Percentiles rank a stretch among this genome's conserved stretches.
Evolutionary conservation across 306 rosid species (phyloP).

Genomic region (Mucuna pruriens): DNA sequence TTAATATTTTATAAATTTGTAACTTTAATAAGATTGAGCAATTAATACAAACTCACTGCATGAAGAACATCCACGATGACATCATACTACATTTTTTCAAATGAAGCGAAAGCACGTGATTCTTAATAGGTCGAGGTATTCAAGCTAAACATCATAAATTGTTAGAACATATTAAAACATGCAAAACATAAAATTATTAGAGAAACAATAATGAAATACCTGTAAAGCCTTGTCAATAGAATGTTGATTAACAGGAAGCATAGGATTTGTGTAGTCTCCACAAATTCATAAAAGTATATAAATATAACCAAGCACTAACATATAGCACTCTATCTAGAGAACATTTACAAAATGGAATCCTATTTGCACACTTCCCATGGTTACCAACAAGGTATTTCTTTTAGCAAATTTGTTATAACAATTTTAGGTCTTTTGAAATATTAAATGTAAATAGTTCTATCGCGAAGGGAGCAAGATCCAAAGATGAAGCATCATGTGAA

Average conservation of each 20-base stretch:
- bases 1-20: background rate
- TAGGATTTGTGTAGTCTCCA: conserved; percentile 90
- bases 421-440: conserved; percentile 86
- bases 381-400: conserved; percentile 82
- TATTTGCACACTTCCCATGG: conserved; percentile 81
- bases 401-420: conserved; percentile 77
- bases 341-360: conserved; percentile 85
- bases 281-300: conserved; percentile 29
- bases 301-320: background rate
- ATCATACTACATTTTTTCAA: conserved; percentile 90
- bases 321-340: too few relatives aligned
- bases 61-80: conserved; percentile 83
- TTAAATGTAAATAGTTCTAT: conserved; percentile 78
- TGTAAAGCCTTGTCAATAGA: conserved; percentile 74
- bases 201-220: conserved; percentile 48
- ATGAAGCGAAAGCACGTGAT: conserved; percentile 88
- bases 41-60: conserved; percentile 16
- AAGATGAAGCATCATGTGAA: conserved; percentile 82
- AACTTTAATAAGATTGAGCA: background rate
- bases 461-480: conserved; percentile 80
- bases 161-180: conserved; percentile 41
- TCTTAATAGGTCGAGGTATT: conserved; percentile 54
- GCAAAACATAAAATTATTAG: background rate
- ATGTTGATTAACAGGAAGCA: conserved; percentile 86
- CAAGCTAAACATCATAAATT: conserved; percentile 52